phyloP scores from a whole-genome alignment of 169 alveolate genomes.

The Toxoplasma gondii region DNA sequence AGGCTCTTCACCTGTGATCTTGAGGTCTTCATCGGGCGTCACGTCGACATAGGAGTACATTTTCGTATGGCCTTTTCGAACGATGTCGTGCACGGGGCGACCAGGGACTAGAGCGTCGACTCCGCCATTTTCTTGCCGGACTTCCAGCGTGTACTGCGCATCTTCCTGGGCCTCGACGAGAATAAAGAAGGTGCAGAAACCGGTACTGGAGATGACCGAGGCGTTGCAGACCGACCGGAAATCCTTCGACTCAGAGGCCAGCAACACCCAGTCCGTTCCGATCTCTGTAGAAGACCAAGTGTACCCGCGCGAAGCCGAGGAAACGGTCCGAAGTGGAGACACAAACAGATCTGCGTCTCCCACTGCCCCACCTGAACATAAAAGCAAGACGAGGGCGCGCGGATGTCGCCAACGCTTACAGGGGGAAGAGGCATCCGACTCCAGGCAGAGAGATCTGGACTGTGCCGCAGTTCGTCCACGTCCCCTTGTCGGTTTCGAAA shows the following conservation, averaged over 20 bases:
- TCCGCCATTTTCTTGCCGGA: background rate
- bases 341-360: slow-evolving; percentile 57
- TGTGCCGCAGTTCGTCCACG: too few species aligned
- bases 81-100: background rate
- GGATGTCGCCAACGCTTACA: too few species aligned
- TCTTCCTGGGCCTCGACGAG: slow-evolving; percentile 15
- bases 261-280: slow-evolving; percentile 3
- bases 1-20: background rate
- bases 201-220: background rate
- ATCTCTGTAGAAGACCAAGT: background rate
- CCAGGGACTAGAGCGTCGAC: background rate
- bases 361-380: slow-evolving; percentile 27
- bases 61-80: background rate
- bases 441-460: too few species aligned
- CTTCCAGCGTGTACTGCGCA: slow-evolving; percentile 26
- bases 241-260: background rate
- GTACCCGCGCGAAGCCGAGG: background rate
- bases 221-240: background rate
- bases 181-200: background rate
- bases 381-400: background rate
- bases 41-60: background rate
- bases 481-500: too few species aligned
- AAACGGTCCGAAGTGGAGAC: background rate
- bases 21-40: background rate
- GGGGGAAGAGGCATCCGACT: too few species aligned